Conservation (phyloP, 805 yeast genomes). For the Candida maris region DNA sequence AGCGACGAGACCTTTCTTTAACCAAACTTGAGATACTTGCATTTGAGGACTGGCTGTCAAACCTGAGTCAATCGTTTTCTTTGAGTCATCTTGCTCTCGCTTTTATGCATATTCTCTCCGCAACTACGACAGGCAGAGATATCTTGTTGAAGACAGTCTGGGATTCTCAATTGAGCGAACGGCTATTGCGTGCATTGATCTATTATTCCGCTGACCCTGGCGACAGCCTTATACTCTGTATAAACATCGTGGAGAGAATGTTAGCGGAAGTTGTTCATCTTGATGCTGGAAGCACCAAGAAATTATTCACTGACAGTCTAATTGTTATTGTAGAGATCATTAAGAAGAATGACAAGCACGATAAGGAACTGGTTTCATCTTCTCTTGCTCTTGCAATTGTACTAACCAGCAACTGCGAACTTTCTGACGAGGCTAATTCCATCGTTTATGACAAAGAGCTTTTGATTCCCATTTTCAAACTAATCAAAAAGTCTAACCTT, state of each 20-base stretch:
- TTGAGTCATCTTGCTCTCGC: constrained; percentile 7
- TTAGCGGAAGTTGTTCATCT: not conserved
- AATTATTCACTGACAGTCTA: not conserved
- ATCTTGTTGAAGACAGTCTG: constrained; percentile 1
- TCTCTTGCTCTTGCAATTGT: constrained; percentile 13
- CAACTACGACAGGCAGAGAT: not conserved
- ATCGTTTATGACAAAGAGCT: constrained; percentile 6
- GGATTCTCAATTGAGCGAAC: constrained; percentile 1
- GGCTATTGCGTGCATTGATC: constrained; percentile 2
- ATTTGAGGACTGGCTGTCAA: constrained; percentile 15
- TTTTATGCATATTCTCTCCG: constrained; percentile 4
- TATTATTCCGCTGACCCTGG: not conserved
- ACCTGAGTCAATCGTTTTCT: not conserved
- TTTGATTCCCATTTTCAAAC: constrained; percentile 8
- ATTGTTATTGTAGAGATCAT: constrained; percentile 1
- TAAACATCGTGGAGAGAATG: constrained; percentile 1
- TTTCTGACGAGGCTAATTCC: not conserved
- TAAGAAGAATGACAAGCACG: not conserved
- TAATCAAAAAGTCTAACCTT: constrained; percentile 10
- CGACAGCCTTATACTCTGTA: constrained; percentile 1
- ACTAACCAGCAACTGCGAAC: constrained; percentile 6
- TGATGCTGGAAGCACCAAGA: not conserved
- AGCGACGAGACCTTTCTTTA: not conserved
- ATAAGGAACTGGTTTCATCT: constrained; percentile 4
- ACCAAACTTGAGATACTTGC: constrained; percentile 14